Evolutionary conservation across 2,329 filamentous ascomycete genomes (phyloP).

Genomic region (Pyrenophora tritici-repentis): DNA sequence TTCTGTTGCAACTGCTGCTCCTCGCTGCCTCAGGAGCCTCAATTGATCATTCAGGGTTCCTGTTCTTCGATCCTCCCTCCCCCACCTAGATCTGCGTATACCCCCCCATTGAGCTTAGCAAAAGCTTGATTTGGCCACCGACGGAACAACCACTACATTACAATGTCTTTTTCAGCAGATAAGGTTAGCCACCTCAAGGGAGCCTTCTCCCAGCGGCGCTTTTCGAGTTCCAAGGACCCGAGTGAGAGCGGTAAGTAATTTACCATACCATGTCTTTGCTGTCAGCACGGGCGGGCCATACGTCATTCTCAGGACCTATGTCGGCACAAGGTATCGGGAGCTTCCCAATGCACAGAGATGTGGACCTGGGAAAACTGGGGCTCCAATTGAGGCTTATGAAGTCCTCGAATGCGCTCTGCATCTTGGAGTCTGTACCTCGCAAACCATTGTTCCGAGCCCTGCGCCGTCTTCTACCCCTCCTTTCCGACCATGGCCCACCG

Average conservation of each 20-base stretch:
- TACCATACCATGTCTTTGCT: not conserved
- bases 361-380: conserved; percentile 1
- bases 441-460: not conserved
- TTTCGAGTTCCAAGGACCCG: conserved; percentile 45
- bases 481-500: conserved; percentile 6
- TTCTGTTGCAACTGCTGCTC: not conserved
- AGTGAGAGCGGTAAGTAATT: conserved; percentile 44
- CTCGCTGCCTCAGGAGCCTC: not conserved
- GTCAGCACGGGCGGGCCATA: not conserved
- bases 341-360: not conserved
- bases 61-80: not conserved
- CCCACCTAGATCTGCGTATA: conserved; percentile 7
- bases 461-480: not conserved
- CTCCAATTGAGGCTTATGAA: not conserved
- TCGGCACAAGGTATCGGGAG: conserved; percentile 1
- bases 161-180: conserved; percentile 45
- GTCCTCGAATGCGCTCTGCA: not conserved
- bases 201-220: conserved; percentile 37
- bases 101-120: conserved; percentile 16
- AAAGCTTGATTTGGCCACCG: conserved; percentile 16
- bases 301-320: conserved; percentile 15
- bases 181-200: conserved; percentile 41
- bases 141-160: conserved; percentile 1
- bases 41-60: not conserved
- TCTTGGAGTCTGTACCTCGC: not conserved